Base-by-base conservation (phyloP, 2,329 filamentous ascomycete genomes). In the Trematosphaeria pertusa region DNA sequence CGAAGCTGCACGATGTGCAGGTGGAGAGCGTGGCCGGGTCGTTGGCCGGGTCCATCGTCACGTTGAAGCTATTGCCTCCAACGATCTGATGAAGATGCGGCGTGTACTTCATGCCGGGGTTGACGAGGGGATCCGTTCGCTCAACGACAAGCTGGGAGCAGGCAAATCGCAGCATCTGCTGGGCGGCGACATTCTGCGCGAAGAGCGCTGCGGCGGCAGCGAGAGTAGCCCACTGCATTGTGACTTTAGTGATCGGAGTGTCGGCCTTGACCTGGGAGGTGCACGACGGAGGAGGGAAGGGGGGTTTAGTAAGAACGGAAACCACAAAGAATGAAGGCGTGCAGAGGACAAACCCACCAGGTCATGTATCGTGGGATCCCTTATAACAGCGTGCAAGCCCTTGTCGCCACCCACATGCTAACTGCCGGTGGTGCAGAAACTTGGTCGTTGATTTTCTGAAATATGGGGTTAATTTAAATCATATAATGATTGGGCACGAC, bases 11-110 rank as follows among this genome's bases (percentile, higher is more conserved):
- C 4, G 64, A 68, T 43, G 65, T 69, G 57, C 65, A 69, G 18
- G 54, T 69, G 10, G 65, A 68, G 4, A 48, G 35, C 42, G 58
- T 38, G 15, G 61, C 54, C 0, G 53, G 48, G 43, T 68, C 64
- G 26, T 55, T 51, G 11, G 37, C 28, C 3, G 65, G 65, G 40
- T 69, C 64, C 65, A 69, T 69, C 35, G 62, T 66, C 32, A 69
- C 47, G 43, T 68, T 69, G 64, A 68, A 68, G 10, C 58, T 40
- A 50, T 69, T 58, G 18, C 65, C 65, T 50, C 64, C 63, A 17
- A 68, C 65, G 26, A 69, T 66, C 53, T 69, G 64, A 37, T 69
- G 65, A 45, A 69, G 57, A 65, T 69, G 65, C 4, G 65, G 65
- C 22, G 65, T 69, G 55, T 62, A 69, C 43, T 63, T 66, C 53